Percentiles rank a stretch among this genome's conserved stretches.
Conservation (phyloP, 2,329 filamentous ascomycete species). For the Penicillium sp. region DNA sequence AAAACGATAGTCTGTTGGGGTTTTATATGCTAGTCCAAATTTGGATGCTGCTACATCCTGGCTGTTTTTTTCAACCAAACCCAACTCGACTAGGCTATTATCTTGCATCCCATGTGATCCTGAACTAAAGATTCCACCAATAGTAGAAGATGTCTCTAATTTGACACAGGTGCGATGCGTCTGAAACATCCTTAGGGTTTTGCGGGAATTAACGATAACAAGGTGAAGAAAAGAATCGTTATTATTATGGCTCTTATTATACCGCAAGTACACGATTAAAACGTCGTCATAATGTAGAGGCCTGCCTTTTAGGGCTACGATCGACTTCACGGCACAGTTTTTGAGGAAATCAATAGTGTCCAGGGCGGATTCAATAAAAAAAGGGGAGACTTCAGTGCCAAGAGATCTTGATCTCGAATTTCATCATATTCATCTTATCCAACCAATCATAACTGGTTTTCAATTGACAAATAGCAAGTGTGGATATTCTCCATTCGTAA, state of each 20-base stretch:
- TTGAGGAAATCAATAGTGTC: conserved; percentile 1
- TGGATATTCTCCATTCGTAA: background rate
- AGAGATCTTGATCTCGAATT: conserved; percentile 11
- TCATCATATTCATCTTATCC: background rate
- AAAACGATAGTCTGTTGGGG: background rate
- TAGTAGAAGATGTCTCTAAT: background rate
- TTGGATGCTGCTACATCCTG: background rate
- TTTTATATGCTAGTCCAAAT: background rate
- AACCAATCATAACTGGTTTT: background rate
- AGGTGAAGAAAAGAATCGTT: too few relatives aligned
- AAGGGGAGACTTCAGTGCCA: background rate
- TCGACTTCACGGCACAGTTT: conserved; percentile 3
- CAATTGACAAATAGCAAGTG: conserved; percentile 6
- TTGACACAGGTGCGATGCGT: background rate
- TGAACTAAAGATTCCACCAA: background rate
- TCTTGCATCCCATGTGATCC: background rate
- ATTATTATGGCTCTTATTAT: too few relatives aligned
- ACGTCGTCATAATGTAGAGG: background rate
- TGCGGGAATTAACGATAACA: background rate
- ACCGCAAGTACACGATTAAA: background rate
- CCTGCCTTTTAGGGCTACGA: conserved; percentile 2
- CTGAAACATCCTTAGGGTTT: background rate
- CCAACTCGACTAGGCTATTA: background rate
- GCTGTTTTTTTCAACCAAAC: background rate
- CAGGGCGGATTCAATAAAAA: conserved; percentile 4